phyloP scores from a whole-genome alignment of 148 eudicot species.

The Chenopodium berlandieri region DNA sequence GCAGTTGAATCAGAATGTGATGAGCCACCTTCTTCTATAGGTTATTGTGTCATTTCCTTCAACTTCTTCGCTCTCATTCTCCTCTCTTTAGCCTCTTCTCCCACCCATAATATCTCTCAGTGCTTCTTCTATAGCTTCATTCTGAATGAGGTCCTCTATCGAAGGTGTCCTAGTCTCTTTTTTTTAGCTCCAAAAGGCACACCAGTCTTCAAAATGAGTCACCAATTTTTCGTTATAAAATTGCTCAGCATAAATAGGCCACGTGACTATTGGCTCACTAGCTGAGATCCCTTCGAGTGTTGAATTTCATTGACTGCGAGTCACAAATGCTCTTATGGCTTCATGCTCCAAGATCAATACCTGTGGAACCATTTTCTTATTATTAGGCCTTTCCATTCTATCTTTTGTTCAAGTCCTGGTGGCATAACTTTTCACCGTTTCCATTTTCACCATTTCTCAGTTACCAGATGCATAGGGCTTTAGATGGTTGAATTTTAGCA shows the following conservation, averaged over 20 bases:
- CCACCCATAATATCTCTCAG: constrained; percentile 27
- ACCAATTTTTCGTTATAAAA: constrained; percentile 31
- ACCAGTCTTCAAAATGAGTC: constrained; percentile 20
- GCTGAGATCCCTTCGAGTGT: constrained; percentile 32
- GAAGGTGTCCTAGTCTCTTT: neutral
- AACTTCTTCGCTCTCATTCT: constrained; percentile 22
- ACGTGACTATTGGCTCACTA: constrained; percentile 35
- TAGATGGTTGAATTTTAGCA: no score
- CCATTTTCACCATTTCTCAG: neutral
- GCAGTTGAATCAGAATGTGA: constrained; percentile 29
- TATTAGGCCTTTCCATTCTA: constrained; percentile 4
- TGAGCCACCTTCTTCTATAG: constrained; percentile 35
- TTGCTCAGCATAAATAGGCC: constrained; percentile 36
- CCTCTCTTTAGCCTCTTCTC: constrained; percentile 25
- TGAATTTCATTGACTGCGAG: constrained; percentile 33
- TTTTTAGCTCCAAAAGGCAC: constrained; percentile 27
- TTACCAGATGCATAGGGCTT: constrained; percentile 11
- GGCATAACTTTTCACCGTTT: neutral
- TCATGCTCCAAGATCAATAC: constrained; percentile 21
- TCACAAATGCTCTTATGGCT: constrained; percentile 21
- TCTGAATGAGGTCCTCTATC: neutral
- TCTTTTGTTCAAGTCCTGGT: constrained; percentile 4
- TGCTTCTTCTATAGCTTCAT: constrained; percentile 20
- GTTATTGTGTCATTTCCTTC: constrained; percentile 30
- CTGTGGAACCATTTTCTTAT: constrained; percentile 23